A percentile compares a stretch with the other conserved stretches of the same genome.
Evolutionary conservation across 306 rosid species (phyloP).

Genomic region (Hippophae tibetana): DNA sequence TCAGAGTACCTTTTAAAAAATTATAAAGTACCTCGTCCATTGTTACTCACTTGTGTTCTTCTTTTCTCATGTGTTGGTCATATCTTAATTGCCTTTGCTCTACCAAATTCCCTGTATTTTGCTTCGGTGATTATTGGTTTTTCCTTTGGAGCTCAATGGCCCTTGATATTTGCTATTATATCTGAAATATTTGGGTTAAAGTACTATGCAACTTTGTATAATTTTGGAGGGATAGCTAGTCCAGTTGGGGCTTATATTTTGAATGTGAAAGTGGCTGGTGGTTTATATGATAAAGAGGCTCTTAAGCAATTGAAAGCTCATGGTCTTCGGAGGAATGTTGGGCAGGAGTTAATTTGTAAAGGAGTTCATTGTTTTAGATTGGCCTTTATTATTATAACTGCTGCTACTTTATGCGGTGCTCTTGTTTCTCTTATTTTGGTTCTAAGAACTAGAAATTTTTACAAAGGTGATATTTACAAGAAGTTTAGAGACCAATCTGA

Average conservation of each 20-base stretch:
- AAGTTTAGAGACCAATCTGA: constrained; percentile 3
- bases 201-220: constrained; percentile 14
- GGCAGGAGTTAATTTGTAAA: constrained; percentile 6
- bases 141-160: constrained; percentile 12
- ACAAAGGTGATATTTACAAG: constrained; percentile 10
- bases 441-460: constrained; percentile 11
- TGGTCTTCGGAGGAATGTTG: constrained; percentile 9
- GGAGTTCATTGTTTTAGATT: constrained; percentile 5
- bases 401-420: constrained; percentile 2
- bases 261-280: constrained; percentile 1
- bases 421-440: constrained; percentile 7
- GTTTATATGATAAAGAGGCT: constrained; percentile 10
- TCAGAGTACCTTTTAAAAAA: constrained; percentile 8
- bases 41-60: constrained; percentile 5
- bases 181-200: constrained; percentile 18
- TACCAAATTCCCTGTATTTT: constrained; percentile 1
- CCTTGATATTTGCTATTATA: constrained; percentile 6
- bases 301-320: constrained; percentile 3
- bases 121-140: constrained; percentile 8
- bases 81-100: constrained; percentile 10
- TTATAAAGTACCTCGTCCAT: constrained; percentile 13
- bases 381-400: constrained; percentile 6
- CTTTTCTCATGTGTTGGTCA: constrained; percentile 9
- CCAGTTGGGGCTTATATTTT: constrained; percentile 11
- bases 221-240: constrained; percentile 6